Conservation (phyloP, 2,329 filamentous ascomycete species). For the Phoma herbarum region DNA sequence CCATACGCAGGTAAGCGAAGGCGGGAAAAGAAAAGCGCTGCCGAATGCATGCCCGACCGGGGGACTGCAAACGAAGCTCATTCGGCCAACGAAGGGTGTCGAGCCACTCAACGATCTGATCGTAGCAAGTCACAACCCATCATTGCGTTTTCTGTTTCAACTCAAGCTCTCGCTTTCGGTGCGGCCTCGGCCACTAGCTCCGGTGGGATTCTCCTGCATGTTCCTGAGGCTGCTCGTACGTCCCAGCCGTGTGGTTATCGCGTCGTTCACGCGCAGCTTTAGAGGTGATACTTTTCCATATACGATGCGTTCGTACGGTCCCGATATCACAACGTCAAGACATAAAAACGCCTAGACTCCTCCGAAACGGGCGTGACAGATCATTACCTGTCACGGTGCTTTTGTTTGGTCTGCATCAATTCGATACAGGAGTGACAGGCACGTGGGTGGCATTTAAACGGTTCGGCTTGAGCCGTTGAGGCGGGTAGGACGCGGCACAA, state of each 20-base stretch:
- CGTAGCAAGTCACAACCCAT: background rate
- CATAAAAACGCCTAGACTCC: background rate
- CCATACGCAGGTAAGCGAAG: constrained; percentile 2
- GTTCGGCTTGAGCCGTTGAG: constrained; percentile 4
- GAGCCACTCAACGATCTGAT: background rate
- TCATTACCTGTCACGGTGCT: background rate
- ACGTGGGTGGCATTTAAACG: constrained; percentile 6
- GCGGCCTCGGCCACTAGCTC: constrained; percentile 2
- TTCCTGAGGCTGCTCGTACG: background rate
- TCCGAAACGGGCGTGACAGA: background rate
- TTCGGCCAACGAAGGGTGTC: background rate
- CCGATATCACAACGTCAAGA: too few species aligned
- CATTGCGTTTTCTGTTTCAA: background rate
- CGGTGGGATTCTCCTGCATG: background rate
- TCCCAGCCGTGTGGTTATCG: background rate
- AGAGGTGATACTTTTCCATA: background rate
- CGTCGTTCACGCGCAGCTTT: background rate
- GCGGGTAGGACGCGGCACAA: constrained; percentile 12
- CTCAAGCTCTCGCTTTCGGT: background rate
- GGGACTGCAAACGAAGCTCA: background rate
- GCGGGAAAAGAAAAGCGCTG: background rate
- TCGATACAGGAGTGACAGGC: background rate
- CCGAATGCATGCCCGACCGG: background rate
- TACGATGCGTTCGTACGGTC: background rate
- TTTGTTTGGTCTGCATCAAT: constrained; percentile 3